Conservation (phyloP, 768 basidiomycete genomes). For the Serendipita sp. region DNA sequence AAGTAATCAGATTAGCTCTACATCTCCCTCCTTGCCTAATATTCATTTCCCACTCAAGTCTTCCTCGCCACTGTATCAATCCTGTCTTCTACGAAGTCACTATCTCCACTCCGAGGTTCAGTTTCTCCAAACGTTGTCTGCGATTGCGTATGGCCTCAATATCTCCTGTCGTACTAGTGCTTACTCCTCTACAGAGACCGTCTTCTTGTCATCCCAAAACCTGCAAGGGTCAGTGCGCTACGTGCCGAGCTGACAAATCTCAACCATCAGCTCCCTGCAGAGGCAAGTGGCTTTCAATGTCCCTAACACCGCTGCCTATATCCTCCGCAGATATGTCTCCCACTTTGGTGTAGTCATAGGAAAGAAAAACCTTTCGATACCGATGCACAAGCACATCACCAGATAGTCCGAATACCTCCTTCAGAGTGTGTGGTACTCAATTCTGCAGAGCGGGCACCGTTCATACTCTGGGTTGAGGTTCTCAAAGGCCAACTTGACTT, state of each 20-base stretch:
- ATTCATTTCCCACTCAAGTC: slow-evolving; percentile 31
- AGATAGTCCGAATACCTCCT: slow-evolving; percentile 92
- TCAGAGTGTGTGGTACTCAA: slow-evolving; percentile 97
- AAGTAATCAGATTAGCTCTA: slow-evolving; percentile 38
- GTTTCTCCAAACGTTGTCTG: slow-evolving; percentile 9
- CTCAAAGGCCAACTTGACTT: slow-evolving; percentile 84
- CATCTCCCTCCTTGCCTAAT: slow-evolving; percentile 49
- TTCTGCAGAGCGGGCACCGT: slow-evolving; percentile 92
- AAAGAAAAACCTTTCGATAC: slow-evolving; percentile 19
- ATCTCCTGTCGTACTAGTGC: slow-evolving; percentile 6
- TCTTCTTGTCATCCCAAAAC: slow-evolving; percentile 80
- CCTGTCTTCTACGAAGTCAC: slow-evolving; percentile 63
- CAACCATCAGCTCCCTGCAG: slow-evolving; percentile 92
- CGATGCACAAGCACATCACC: slow-evolving; percentile 61
- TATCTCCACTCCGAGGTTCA: slow-evolving; percentile 77
- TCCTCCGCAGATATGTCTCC: slow-evolving; percentile 59
- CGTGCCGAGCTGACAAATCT: slow-evolving; percentile 88
- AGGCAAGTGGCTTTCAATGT: slow-evolving; percentile 37
- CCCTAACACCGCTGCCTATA: neutral
- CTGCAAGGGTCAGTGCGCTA: slow-evolving; percentile 89
- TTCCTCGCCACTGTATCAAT: slow-evolving; percentile 44
- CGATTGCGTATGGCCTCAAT: slow-evolving; percentile 6
- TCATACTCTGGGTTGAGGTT: slow-evolving; percentile 82
- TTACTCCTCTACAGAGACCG: slow-evolving; percentile 37
- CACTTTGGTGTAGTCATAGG: slow-evolving; percentile 55